Conservation (phyloP, 345 rosid species). For the Hibiscus tridactylites region DNA sequence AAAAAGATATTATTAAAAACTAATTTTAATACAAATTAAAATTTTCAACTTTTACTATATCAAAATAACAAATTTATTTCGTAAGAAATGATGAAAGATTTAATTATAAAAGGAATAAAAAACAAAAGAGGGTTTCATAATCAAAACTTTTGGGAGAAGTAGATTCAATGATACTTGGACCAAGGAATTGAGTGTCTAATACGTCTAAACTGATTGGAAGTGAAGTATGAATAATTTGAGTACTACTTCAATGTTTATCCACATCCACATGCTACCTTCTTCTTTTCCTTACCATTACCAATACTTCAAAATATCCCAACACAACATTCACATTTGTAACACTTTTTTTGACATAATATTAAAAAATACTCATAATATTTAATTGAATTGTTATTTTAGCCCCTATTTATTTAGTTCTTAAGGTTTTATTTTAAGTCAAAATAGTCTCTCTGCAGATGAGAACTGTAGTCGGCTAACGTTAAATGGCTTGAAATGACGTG, state of each 20-base stretch:
- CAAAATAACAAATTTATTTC: not conserved
- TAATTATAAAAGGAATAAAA: not conserved
- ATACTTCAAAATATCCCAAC: not conserved
- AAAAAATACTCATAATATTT: too few species aligned
- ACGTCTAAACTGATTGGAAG: slow-evolving; percentile 1
- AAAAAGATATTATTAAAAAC: too few species aligned
- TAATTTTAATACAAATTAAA: too few species aligned
- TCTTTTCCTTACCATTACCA: not conserved
- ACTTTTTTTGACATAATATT: not conserved
- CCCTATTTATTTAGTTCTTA: too few species aligned
- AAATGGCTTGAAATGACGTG: too few species aligned
- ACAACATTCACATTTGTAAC: not conserved
- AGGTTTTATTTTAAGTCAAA: too few species aligned
- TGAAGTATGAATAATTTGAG: not conserved
- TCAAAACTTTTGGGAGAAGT: not conserved
- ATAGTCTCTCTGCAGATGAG: too few species aligned
- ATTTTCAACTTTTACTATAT: too few species aligned
- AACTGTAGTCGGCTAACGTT: too few species aligned
- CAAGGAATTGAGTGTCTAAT: slow-evolving; percentile 1
- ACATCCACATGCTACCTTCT: not conserved
- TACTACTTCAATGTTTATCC: not conserved
- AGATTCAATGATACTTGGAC: not conserved
- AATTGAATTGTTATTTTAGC: too few species aligned
- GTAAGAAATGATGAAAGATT: not conserved
- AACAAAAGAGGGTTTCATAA: not conserved